phyloP scores from a whole-genome alignment of 2,329 filamentous ascomycete species.

The Leptographium galeiforme region DNA sequence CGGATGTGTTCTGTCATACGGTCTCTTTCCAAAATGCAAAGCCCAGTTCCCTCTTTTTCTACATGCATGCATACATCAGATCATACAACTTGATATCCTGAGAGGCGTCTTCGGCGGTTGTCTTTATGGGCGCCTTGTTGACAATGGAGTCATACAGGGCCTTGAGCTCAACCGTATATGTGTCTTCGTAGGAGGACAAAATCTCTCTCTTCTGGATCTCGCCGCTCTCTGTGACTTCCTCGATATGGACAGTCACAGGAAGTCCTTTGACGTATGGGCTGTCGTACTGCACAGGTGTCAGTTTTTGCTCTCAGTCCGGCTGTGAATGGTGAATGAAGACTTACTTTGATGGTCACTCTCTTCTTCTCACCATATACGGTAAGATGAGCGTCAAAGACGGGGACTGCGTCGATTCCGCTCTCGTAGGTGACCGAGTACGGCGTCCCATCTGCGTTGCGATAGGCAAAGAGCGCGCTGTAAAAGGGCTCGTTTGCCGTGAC shows the following conservation, averaged over 20 bases:
- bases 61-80: neutral
- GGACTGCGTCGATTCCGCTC: slow-evolving; percentile 37
- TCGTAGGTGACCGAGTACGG: slow-evolving; percentile 43
- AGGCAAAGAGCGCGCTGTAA: neutral
- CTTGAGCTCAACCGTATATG: slow-evolving; percentile 15
- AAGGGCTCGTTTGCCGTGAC: neutral
- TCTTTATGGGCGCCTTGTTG: slow-evolving; percentile 14
- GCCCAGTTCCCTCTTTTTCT: neutral
- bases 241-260: slow-evolving; percentile 23
- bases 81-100: slow-evolving; percentile 10
- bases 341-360: slow-evolving; percentile 24
- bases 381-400: slow-evolving; percentile 37
- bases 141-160: slow-evolving; percentile 12
- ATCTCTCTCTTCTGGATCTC: slow-evolving; percentile 17
- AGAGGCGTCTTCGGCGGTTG: slow-evolving; percentile 13
- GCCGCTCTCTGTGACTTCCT: slow-evolving; percentile 21
- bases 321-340: neutral
- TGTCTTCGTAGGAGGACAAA: slow-evolving; percentile 13
- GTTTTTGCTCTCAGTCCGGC: slow-evolving; percentile 15
- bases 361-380: slow-evolving; percentile 40
- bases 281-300: slow-evolving; percentile 27
- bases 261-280: slow-evolving; percentile 43
- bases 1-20: neutral
- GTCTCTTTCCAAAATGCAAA: neutral
- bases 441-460: slow-evolving; percentile 11